Conservation (phyloP, 192 early-diverging fungal species). For the Coemansia reversa region DNA sequence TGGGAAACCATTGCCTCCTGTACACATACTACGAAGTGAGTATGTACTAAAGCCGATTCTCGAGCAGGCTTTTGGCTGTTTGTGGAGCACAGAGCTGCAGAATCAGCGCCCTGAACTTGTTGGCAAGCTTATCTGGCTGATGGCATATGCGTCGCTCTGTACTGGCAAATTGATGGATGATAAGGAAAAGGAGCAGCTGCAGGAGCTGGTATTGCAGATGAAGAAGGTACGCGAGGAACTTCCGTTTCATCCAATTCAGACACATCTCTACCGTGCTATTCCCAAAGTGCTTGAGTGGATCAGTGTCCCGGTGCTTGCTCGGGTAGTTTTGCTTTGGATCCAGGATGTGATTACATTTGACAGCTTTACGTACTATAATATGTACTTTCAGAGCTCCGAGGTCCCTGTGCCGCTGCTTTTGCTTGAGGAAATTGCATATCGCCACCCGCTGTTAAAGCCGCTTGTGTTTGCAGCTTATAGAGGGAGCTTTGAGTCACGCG, state of each 20-base stretch:
- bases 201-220: slow-evolving; percentile 28
- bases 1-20: slow-evolving; percentile 3
- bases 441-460: slow-evolving; percentile 66
- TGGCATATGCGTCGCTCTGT: slow-evolving; percentile 36
- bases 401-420: slow-evolving; percentile 61
- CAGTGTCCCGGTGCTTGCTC: slow-evolving; percentile 31
- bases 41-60: slow-evolving; percentile 39
- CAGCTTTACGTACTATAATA: slow-evolving; percentile 62
- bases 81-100: slow-evolving; percentile 24
- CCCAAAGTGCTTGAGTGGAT: slow-evolving; percentile 39
- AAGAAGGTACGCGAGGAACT: slow-evolving; percentile 29
- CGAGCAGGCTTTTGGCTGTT: slow-evolving; percentile 42
- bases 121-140: slow-evolving; percentile 45
- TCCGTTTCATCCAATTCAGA: slow-evolving; percentile 32
- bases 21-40: slow-evolving; percentile 26
- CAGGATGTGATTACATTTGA: slow-evolving; percentile 61
- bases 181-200: slow-evolving; percentile 18
- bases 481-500: slow-evolving; percentile 59
- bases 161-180: slow-evolving; percentile 8
- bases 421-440: slow-evolving; percentile 75
- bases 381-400: slow-evolving; percentile 65
- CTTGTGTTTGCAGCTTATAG: slow-evolving; percentile 64
- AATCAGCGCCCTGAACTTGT: slow-evolving; percentile 24
- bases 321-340: slow-evolving; percentile 59
- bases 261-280: slow-evolving; percentile 25